Evolutionary conservation across 257 asterid genomes (phyloP).

Genomic region (Salvia rosmarinus): DNA sequence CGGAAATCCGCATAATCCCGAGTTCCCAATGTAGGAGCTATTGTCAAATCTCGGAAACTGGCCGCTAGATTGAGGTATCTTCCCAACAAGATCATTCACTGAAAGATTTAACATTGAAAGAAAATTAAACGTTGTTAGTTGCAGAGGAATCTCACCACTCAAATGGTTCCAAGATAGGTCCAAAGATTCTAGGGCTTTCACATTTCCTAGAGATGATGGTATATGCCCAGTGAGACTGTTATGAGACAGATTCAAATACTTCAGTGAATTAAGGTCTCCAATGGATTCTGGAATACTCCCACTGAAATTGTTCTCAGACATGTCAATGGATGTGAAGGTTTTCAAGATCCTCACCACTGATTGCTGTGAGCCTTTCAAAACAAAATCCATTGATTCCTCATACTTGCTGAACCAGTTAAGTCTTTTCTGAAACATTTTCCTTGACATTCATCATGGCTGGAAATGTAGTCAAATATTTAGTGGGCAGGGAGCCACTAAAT

Average conservation of each 20-base stretch:
- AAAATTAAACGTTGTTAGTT: background rate
- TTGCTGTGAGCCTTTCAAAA: background rate
- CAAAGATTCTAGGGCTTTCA: background rate
- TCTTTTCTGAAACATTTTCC: background rate
- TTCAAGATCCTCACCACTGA: background rate
- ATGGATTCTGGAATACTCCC: background rate
- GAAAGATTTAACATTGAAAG: background rate
- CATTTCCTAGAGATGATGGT: background rate
- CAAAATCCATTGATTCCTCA: background rate
- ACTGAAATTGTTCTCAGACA: background rate
- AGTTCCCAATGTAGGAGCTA: background rate
- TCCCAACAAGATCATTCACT: conserved; percentile 9
- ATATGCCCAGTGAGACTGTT: background rate
- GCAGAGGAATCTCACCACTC: background rate
- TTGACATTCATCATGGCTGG: background rate
- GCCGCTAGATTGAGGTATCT: conserved; percentile 14
- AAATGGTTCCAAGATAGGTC: background rate
- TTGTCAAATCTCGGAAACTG: background rate
- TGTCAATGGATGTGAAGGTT: background rate
- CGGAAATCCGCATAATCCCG: conserved; percentile 7
- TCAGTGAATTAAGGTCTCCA: background rate
- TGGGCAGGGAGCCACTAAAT: too few species aligned
- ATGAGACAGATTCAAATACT: background rate
- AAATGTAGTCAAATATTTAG: background rate
- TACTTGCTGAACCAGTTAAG: background rate